phyloP scores from a whole-genome alignment of 2,329 filamentous ascomycete species.

The Pestalotiopsis sp. region DNA sequence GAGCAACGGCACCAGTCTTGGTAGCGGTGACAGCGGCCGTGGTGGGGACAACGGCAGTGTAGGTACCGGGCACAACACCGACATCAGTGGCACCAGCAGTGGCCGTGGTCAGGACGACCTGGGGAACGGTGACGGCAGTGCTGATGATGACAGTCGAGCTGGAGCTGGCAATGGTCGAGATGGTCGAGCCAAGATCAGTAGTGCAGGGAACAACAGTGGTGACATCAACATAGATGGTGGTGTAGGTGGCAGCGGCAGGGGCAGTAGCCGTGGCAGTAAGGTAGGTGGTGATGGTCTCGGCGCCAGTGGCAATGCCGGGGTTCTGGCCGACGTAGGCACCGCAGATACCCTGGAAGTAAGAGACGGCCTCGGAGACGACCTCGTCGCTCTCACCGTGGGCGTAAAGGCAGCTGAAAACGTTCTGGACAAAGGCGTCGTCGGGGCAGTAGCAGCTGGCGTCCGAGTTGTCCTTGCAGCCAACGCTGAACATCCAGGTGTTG shows the following conservation, averaged over 20 bases:
- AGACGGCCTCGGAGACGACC: slow-evolving; percentile 70
- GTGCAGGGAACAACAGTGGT: slow-evolving; percentile 55
- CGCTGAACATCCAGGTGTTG: slow-evolving; percentile 82
- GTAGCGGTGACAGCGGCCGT: slow-evolving; percentile 34
- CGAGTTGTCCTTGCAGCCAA: slow-evolving; percentile 81
- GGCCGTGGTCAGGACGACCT: slow-evolving; percentile 39
- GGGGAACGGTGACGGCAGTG: slow-evolving; percentile 47
- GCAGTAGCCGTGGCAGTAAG: slow-evolving; percentile 51
- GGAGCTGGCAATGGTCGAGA: slow-evolving; percentile 51
- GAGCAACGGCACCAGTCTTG: slow-evolving; percentile 20
- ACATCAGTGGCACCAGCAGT: slow-evolving; percentile 42
- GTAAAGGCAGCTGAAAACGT: slow-evolving; percentile 80
- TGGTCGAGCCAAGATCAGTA: slow-evolving; percentile 44
- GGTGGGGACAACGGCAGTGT: slow-evolving; percentile 25
- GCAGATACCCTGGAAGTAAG: slow-evolving; percentile 92
- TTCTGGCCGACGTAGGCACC: slow-evolving; percentile 73
- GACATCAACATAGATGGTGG: slow-evolving; percentile 49
- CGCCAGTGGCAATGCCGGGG: slow-evolving; percentile 81
- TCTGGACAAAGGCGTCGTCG: slow-evolving; percentile 71
- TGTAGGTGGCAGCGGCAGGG: slow-evolving; percentile 42
- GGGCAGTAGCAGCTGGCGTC: slow-evolving; percentile 88
- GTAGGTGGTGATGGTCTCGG: slow-evolving; percentile 65
- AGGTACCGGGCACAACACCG: slow-evolving; percentile 12
- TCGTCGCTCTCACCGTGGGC: slow-evolving; percentile 70
- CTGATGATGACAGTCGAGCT: slow-evolving; percentile 48